Base-by-base conservation (phyloP, 2,329 filamentous ascomycete species). In the Xenosphaeropsis pyriputrescens region DNA sequence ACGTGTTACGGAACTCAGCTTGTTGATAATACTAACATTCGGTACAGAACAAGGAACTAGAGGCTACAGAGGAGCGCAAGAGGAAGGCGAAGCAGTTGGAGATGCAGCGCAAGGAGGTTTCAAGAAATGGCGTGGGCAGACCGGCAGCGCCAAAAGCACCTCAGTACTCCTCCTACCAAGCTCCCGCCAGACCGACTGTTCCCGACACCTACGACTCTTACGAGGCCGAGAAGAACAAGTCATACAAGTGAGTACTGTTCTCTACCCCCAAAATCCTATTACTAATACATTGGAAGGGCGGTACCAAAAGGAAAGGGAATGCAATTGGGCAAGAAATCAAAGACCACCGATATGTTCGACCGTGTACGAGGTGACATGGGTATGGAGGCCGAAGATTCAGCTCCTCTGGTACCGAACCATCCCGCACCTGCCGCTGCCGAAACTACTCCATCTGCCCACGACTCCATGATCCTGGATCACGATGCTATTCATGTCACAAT, bases 291-390 rank as follows among this genome's bases (percentile, higher is more conserved):
- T 41, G 46, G 35, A 45, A 74, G 67, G 53, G 64, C 70, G 36
- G 56, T 83, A 36, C 73, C 79, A 42, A 85, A 93, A 63, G 86
- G 85, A 51, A 98, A 98, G 68, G 91, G 91, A 49, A 98, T 98
- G 93, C 89, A 96, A 61, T 69, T 98, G 40, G 91, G 91, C 61
- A 96, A 96, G 69, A 98, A 98, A 66, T 93, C 85, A 43, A 96
- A 96, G 68, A 88, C 85, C 16, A 93, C 83, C 19, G 89, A 93
- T 58, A 94, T 96, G 70, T 96, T 93, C 57, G 89, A 96, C 61
- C 83, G 88, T 52, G 88, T 98, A 26, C 80, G 86, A 47, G 85
- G 84, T 42, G 89, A 96, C 47, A 70, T 96, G 55, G 88, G 86
- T n/a, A 72, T 79, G 29, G 85, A 93, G 54, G 76, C 76, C 29